Evolutionary conservation across 371 early-diverging fungal species (phyloP).

Genomic region (Nematocida sp.): DNA sequence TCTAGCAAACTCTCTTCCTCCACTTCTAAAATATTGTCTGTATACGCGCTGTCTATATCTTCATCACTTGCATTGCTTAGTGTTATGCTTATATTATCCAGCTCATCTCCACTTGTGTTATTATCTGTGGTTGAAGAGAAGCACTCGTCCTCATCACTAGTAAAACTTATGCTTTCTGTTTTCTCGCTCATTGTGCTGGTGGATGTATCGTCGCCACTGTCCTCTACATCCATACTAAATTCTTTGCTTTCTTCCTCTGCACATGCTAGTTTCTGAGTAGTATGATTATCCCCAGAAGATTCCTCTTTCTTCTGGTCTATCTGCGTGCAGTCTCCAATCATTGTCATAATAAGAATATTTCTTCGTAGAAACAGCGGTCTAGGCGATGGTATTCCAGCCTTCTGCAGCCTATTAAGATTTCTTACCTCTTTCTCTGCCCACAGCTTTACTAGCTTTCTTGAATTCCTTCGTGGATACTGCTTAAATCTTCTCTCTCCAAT

Average conservation of each 20-base stretch:
- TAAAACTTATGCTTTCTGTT: conserved; percentile 15
- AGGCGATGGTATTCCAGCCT: conserved; percentile 87
- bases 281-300: not conserved
- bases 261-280: not conserved
- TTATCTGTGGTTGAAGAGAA: not conserved
- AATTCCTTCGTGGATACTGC: conserved; percentile 88
- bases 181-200: not conserved
- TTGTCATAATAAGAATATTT: conserved; percentile 92
- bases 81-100: conserved; percentile 20
- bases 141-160: conserved; percentile 4
- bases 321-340: conserved; percentile 81
- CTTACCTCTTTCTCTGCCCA: conserved; percentile 99
- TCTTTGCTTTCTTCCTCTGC: not conserved
- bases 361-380: conserved; percentile 83
- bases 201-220: not conserved
- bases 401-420: conserved; percentile 84
- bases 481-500: conserved; percentile 91
- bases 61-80: not conserved
- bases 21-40: not conserved
- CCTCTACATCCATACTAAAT: not conserved
- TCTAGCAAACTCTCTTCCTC: not conserved
- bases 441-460: conserved; percentile 94
- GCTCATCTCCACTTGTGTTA: not conserved
- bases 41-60: not conserved
- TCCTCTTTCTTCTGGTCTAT: not conserved